Evolutionary conservation across 495 filamentous ascomycete species (phyloP), one percentile per base, ranked within the genome.

Genomic region (Penicillium bovifimosum): DNA sequence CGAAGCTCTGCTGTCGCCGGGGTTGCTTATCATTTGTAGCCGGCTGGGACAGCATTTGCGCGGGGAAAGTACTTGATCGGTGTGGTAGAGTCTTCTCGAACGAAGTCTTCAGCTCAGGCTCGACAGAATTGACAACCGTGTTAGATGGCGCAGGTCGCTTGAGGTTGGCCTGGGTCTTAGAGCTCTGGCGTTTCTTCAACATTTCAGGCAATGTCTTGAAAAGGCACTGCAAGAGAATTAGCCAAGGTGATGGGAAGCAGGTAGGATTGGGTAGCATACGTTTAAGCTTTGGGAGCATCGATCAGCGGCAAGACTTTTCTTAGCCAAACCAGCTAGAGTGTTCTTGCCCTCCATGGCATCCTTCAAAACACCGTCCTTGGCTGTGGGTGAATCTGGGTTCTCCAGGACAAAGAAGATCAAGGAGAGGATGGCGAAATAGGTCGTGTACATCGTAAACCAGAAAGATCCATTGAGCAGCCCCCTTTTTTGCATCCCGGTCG

Each of bases 371-470:
- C 88, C 86, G 31, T 82, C 74, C 33, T 87, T 80, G n/a, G 84
- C 86, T 3, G 76, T 80, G 3, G 79, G 64, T 56, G 86, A 90
- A 51, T 91, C 82, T 14, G 88, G 88, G 60, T 96, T 96, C 67
- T 96, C 92, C 11, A 96, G 69, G 0, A 90, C 89, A 60, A 86
- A 96, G 70, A 91, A 98, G 11, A 96, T 74, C 50, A 97, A 71
- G 0, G 91, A 90, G 9, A 98, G 76, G 38, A 96, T 90, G 18
- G 91, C 86, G 66, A 96, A 97, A 71, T 96, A 97, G 11, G 90
- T 88, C 2, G 93, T 95, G 58, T 96, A 97, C 72, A 96, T 90
- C 41, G 86, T 87, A 59, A 96, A 96, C 93, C 93, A 98, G 70
- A 91, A 96, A 0, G 91, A 88, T 0, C 93, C 93, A 59, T 88